These are phyloP conservation scores for Emydomyces testavorans DNA, from an alignment of 2,329 filamentous ascomycete genomes.

Conservation along the genomic window DNA sequence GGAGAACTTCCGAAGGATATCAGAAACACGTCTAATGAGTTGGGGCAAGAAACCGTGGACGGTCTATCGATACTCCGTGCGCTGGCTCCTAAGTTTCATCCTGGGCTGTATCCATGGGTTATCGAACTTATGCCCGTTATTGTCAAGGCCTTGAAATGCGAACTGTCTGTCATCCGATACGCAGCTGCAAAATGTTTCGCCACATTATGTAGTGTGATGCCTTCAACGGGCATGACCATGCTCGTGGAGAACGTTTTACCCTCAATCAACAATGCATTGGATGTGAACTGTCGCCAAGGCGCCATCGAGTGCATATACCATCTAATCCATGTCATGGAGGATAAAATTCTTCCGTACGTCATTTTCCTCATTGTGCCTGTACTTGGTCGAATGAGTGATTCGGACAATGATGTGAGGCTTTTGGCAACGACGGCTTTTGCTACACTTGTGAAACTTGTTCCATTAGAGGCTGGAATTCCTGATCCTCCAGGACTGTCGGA, in stretches of 20 bases:
- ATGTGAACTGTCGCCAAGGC: slow-evolving; percentile 81
- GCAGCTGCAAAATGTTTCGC: slow-evolving; percentile 95
- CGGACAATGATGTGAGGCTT: slow-evolving; percentile 85
- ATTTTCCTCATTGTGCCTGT: slow-evolving; percentile 98
- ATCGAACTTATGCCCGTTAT: slow-evolving; percentile 74
- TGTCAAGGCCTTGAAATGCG: slow-evolving; percentile 75
- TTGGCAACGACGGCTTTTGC: slow-evolving; percentile 95
- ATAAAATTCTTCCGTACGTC: slow-evolving; percentile 88
- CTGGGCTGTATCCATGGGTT: slow-evolving; percentile 64
- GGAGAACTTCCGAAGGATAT: slow-evolving; percentile 61
- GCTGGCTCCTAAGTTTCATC: slow-evolving; percentile 77
- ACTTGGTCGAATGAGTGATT: slow-evolving; percentile 94
- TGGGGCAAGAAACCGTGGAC: slow-evolving; percentile 89
- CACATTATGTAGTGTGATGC: slow-evolving; percentile 93
- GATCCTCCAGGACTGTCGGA: slow-evolving; percentile 88
- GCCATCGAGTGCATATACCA: slow-evolving; percentile 94
- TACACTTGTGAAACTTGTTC: slow-evolving; percentile 91
- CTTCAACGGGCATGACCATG: slow-evolving; percentile 89
- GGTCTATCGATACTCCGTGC: slow-evolving; percentile 86
- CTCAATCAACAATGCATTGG: slow-evolving; percentile 78
- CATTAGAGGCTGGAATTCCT: slow-evolving; percentile 90
- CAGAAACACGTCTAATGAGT: slow-evolving; percentile 57
- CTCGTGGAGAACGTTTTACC: slow-evolving; percentile 87
- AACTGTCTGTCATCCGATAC: slow-evolving; percentile 85
- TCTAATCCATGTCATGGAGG: slow-evolving; percentile 95